phyloP scores from a whole-genome alignment of 495 filamentous ascomycete species.

The Cetradonia linearis region DNA sequence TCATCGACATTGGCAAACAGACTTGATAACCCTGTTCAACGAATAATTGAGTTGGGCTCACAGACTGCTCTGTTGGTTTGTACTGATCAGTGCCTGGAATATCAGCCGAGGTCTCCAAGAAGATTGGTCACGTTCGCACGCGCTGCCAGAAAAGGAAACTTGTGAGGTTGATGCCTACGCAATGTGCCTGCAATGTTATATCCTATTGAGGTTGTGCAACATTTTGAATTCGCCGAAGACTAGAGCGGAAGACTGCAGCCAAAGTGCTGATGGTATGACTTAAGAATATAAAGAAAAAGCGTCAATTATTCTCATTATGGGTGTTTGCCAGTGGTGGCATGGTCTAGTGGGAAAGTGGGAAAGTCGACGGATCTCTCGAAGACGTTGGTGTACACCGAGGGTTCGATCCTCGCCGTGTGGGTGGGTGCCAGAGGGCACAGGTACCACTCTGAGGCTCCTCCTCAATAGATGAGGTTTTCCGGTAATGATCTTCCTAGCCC shows the following conservation, averaged over 20 bases:
- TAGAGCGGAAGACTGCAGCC: neutral
- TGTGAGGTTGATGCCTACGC: neutral
- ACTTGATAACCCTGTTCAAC: neutral
- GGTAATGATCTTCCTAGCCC: neutral
- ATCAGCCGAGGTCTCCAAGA: neutral
- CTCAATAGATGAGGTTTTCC: neutral
- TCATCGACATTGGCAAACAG: neutral
- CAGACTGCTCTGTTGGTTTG: neutral
- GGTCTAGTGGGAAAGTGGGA: neutral
- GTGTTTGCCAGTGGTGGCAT: neutral
- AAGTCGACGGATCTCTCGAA: no score
- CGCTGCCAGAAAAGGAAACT: neutral
- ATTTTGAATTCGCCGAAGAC: neutral
- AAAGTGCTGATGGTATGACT: neutral
- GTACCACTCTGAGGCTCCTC: neutral
- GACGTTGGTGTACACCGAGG: neutral
- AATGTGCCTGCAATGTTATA: neutral
- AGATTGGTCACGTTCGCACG: neutral
- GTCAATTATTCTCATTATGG: neutral
- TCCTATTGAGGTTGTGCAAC: neutral
- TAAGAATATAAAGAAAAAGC: neutral
- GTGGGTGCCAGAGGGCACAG: neutral
- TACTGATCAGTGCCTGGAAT: neutral
- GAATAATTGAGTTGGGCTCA: neutral
- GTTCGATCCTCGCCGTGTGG: neutral